Base-by-base conservation (phyloP, 1,284 basidiomycete genomes). In the Rhodotorula sp. region DNA sequence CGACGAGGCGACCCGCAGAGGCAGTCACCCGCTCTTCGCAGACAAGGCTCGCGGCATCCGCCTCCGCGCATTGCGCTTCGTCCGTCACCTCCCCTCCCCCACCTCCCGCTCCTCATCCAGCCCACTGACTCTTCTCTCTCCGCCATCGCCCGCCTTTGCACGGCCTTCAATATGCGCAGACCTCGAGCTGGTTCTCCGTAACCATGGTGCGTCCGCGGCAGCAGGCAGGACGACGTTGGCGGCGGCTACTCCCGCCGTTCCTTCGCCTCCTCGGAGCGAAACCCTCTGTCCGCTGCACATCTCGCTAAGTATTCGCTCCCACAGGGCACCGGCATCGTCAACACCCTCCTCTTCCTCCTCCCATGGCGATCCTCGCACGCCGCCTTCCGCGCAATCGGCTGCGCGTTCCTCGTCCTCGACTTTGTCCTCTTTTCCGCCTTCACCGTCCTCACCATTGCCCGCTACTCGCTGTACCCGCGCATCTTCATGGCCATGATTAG, bases 301-400 rank as follows among this genome's bases (percentile, higher is more conserved):
- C 21, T 21, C 32, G 17, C 29, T 22, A 27, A 41, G 19, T 10
- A 13, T 13, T 10, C n/a, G 8, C 32, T 21, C 51, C 48, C 7
- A 10, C 69, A 77, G 78, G 78, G 78, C 27, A 78, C 76, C 10
- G 77, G 78, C 34, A 79, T 79, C 61, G 70, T 74, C 72, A 76
- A 75, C 69, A 71, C 64, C 12, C 67, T 79, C 44, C 70, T 78
- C 32, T 78, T 75, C 41, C 69, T 75, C 32, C 44, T 79, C 7
- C 78, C 78, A 0, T 79, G 72, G 73, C n/a, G 60, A n/a, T 53
- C 62, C 7, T 63, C 75, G 12, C 78, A 79, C 41, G 36, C 76
- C 32, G 70, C 67, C 21, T 79, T 79, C 67, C 71, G 76, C 27
- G 77, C 67, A 5, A 72, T 78, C 60, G 78, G 77, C 58, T 67